Conservation (phyloP, 1,139 yeast genomes). For the Candida labiduridarum region DNA sequence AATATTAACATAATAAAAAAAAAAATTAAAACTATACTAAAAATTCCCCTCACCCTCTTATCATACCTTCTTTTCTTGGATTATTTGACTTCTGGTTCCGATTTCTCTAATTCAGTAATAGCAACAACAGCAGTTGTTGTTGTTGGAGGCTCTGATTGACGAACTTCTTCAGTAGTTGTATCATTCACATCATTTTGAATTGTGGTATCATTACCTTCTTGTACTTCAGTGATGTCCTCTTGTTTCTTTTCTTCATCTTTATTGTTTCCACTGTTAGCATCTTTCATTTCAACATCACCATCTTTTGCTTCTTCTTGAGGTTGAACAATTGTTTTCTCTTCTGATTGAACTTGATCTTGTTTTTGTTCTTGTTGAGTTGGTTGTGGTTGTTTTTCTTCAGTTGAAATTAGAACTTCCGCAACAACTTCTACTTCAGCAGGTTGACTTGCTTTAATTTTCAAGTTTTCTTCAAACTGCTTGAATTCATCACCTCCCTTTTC, state of each 20-base stretch:
- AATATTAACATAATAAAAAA: slow-evolving; percentile 16
- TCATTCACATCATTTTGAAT: slow-evolving; percentile 48
- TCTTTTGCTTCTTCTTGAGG: background rate
- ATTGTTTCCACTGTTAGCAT: slow-evolving; percentile 1
- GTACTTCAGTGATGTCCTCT: slow-evolving; percentile 41
- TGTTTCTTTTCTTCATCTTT: slow-evolving; percentile 21
- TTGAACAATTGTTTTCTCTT: slow-evolving; percentile 5
- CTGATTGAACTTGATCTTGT: slow-evolving; percentile 8
- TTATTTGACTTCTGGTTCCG: no score
- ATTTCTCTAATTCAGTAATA: no score
- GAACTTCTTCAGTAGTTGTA: slow-evolving; percentile 44
- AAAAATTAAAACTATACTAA: no score
- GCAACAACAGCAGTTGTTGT: background rate
- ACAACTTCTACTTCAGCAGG: background rate
- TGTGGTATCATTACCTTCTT: slow-evolving; percentile 45
- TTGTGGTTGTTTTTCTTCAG: background rate
- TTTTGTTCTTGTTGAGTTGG: slow-evolving; percentile 14
- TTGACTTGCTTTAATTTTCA: slow-evolving; percentile 10
- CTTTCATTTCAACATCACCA: slow-evolving; percentile 13
- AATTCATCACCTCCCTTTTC: slow-evolving; percentile 37
- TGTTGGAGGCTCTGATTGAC: background rate
- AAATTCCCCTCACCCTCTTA: no score
- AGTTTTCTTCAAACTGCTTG: slow-evolving; percentile 19
- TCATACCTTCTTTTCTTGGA: background rate
- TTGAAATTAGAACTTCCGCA: slow-evolving; percentile 5